Base-by-base conservation (phyloP, 116 monocot genomes). In the Dioscorea cayenensis region DNA sequence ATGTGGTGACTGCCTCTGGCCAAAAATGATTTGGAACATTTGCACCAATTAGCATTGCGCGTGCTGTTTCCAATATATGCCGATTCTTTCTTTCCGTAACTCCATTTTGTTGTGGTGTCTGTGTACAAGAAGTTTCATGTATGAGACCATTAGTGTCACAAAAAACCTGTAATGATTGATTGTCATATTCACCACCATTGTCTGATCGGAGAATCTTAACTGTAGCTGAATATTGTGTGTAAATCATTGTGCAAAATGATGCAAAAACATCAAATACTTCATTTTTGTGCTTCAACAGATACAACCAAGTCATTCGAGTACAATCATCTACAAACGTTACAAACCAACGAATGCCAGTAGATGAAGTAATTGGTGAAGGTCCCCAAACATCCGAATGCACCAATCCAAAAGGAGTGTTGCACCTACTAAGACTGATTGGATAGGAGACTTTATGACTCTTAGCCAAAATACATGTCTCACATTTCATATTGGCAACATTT, bases 81-180 rank as follows among this genome's bases (percentile, higher is more conserved):
- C 64, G 73, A 20, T 65, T 29, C 20, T 67, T 67, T 6, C 68
- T 20, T 37, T 76, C 76, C 0, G 61, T 37, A 2, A 67, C 14
- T 5, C 76, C 76, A 69, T 69, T 76, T 61, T 76, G 36, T 48
- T 76, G 49, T 20, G 66, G 76, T 17, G 76, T 69, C 25, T 25
- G 25, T 25, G 25, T 25, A 25, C 25, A 25, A 25, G 25, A 25
- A 25, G 25, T 25, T 25, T 25, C 25, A 25, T 25, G 76, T 16
- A 62, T 11, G 18, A 63, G 35, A 16, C 68, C 76, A 61, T 37
- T 28, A 27, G 17, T 37, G 14, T 28, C 0, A 22, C 63, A 43
- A 43, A 35, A 72, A 35, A 0, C 12, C 0, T 63, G 64, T 25
- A 73, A 66, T 16, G 51, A 1, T 12, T 5, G 22, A 28, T 38